These are phyloP conservation scores for Candida multigemmis DNA, from an alignment of 805 yeast species.

Conservation along the genomic window DNA sequence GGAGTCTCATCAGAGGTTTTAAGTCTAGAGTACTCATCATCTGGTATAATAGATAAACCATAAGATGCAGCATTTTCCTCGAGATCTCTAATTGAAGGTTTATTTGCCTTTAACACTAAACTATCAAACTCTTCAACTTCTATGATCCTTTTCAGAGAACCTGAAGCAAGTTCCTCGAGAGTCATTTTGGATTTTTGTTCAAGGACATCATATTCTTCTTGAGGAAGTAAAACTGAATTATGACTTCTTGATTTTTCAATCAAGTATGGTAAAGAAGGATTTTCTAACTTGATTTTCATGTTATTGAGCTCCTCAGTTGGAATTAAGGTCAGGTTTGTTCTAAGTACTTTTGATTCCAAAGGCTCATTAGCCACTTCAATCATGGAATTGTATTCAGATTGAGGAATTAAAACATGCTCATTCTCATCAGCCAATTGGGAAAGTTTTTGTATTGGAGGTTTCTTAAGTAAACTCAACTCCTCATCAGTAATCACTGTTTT, in stretches of 20 bases:
- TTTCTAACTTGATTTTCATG: conserved; percentile 6
- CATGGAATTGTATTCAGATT: conserved; percentile 1
- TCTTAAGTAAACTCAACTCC: too few relatives aligned
- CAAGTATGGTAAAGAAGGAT: conserved; percentile 20
- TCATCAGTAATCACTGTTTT: too few relatives aligned
- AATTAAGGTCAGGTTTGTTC: conserved; percentile 10
- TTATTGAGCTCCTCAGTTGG: conserved; percentile 2
- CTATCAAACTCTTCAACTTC: conserved; percentile 18
- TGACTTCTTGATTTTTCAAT: conserved; percentile 10
- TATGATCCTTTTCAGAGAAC: conserved; percentile 6
- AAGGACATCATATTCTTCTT: conserved; percentile 5
- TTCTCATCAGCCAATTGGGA: background rate
- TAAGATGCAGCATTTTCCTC: conserved; percentile 12
- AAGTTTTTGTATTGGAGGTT: background rate
- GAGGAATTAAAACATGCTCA: conserved; percentile 2
- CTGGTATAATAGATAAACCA: conserved; percentile 18
- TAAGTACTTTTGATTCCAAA: conserved; percentile 4
- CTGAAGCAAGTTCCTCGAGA: conserved; percentile 3
- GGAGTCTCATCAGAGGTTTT: conserved; percentile 5
- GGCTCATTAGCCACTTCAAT: conserved; percentile 1
- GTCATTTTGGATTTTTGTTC: background rate
- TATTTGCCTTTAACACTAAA: conserved; percentile 17
- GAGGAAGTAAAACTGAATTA: conserved; percentile 4
- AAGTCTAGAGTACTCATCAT: conserved; percentile 13
- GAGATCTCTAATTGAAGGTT: conserved; percentile 18